Base-by-base conservation (phyloP, 352 stramenopile genomes). In the Aphanomyces astaci region DNA sequence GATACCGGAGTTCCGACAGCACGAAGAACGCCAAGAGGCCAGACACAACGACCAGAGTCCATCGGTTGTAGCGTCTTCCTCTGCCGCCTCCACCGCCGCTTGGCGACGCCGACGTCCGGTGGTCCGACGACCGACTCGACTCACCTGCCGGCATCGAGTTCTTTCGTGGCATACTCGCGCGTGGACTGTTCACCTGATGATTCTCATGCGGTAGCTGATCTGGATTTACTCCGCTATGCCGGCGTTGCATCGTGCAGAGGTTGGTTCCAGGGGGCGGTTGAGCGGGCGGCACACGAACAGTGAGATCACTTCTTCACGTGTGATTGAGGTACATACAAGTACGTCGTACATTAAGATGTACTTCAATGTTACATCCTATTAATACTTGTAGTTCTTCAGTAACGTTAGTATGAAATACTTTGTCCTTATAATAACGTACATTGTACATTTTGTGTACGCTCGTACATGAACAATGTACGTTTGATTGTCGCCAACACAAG, bases 201-300 rank as follows among this genome's bases (percentile, higher is more conserved):
- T n/a, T n/a, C 27, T 55, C 48, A 25, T 55, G 48, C 0, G 48
- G n/a, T 17, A 67, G 33, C 22, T 67, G 28, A 28, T 45, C 60
- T 3, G 60, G 36, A 28, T 67, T 59, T 24, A 40, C 60, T 46
- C 60, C 60, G 36, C 60, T 67, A 28, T 67, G 32, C 19, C 60
- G 60, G 17, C 60, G 60, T 28, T 67, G 60, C 60, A 67, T 67
- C 45, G n/a, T 24, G 59, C 39, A 49, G 24, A 22, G n/a, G 27
- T 40, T 56, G 36, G 33, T 43, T 43, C 36, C 51, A 59, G 31
- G 51, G 1, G 51, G 51, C 49, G 49, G 49, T 33, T 15, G 24
- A 15, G 36, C 36, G 7, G 36, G 36, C 15, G 36, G 36, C 36
- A 43, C 36, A 43, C 36, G 36, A 43, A 53, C 45, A 22, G 49